Evolutionary conservation across 257 asterid species (phyloP), one percentile per base, ranked within the genome.

Genomic region (Rubia yunnanensis): DNA sequence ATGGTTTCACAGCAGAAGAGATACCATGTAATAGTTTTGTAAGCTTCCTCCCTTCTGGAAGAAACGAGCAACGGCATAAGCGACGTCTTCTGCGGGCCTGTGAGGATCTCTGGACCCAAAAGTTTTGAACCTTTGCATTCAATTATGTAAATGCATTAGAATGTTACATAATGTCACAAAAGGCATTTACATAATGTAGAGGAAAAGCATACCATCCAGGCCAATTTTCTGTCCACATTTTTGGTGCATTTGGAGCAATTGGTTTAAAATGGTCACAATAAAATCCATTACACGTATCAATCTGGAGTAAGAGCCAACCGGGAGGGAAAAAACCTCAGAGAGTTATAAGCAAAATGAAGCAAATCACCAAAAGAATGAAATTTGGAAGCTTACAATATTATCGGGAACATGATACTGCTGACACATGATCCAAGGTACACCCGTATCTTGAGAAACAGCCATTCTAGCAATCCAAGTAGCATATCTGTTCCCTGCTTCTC

Each of bases 351-450:
- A 32, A 2, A 69, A 62, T 64, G 62, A 58, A 62, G 57, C 64
- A 35, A 60, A 10, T 60, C 50, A 30, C 22, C 35, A 50, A 50
- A 10, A 18, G 20, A 63, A 27, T 39, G 70, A 56, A 59, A 67
- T 54, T 41, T 14, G 34, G n/a, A 54, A 34, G 55, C 81, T 86
- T 76, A 91, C 98, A 79, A 91, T 83, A 70, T 81, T 74, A 69
- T 66, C 84, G 22, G 98, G 98, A 77, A 91, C 88, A 73, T 88
- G 95, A 77, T 78, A 85, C 73, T 91, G 96, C 80, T 86, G 77
- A 76, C 98, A 91, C 98, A 91, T 91, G 67, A 91, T 85, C 98
- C 98, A 91, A 53, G 98, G 98, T 24, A 91, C 96, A 66, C 98
- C 88, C 17, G 77, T 91, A 79, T 83, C 78, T 72, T 85, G 98